Conservation (phyloP, 176 grass and related monocot species). For the maize (Zea mays) region Zm-B73-REFERENCE-NAM-5.0 NC_050105.1:78421001-78421500, state of each 20-base stretch:
- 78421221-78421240: constrained; percentile 29
- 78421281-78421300: constrained; percentile 17
- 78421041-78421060: not conserved
- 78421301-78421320: constrained; percentile 26
- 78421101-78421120: constrained; percentile 27
- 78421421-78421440: constrained; percentile 3
- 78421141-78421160: too few species aligned
- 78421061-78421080: not conserved
- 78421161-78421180: too few species aligned
- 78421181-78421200: constrained; percentile 35
- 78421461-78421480: constrained; percentile 4
- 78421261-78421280: constrained; percentile 31
- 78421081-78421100: not conserved
- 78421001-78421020: not conserved
- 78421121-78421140: constrained; percentile 10
- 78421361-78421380: constrained; percentile 3
- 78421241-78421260: constrained; percentile 40
- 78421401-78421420: not conserved
- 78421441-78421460: not conserved
- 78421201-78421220: constrained; percentile 19
- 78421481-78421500: not conserved
- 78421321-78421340: constrained; percentile 21
- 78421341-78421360: constrained; percentile 24
- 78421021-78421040: not conserved
- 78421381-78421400: not conserved